Conservation (phyloP, 306 rosid species). For the Quercus alba region DNA sequence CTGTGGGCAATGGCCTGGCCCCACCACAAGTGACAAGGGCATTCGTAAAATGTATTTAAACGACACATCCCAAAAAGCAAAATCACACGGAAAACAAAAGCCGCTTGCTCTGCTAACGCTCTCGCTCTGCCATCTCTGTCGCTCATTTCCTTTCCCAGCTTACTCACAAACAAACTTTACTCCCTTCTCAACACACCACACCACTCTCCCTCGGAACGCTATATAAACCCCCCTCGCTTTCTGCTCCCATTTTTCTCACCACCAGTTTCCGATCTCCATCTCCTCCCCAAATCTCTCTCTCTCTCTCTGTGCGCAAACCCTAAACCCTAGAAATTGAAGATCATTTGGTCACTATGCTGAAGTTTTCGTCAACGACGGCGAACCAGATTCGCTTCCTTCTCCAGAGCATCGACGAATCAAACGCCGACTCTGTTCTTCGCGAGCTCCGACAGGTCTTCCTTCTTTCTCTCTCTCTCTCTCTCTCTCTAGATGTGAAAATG, state of each 20-base stretch:
- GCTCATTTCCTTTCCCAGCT: no score
- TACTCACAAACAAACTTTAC: neutral
- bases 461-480: neutral
- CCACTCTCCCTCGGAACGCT: neutral
- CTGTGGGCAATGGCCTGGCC: no score
- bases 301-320: neutral
- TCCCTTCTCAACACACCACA: neutral
- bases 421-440: constrained; percentile 66
- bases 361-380: constrained; percentile 53
- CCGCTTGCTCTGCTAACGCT: no score
- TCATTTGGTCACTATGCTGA: constrained; percentile 40
- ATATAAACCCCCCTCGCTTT: neutral
- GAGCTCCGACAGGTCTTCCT: constrained; percentile 68
- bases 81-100: no score
- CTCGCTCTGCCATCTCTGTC: no score
- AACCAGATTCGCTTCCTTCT: constrained; percentile 89
- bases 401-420: constrained; percentile 61
- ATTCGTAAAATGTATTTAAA: no score
- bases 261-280: neutral
- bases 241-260: neutral
- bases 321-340: constrained; percentile 28
- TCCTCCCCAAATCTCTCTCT: neutral
- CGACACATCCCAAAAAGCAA: no score
- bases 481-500: neutral
- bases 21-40: no score